These are phyloP conservation scores for Trichoderma lentiforme DNA, from an alignment of 2,329 filamentous ascomycete species.

Conservation along the genomic window DNA sequence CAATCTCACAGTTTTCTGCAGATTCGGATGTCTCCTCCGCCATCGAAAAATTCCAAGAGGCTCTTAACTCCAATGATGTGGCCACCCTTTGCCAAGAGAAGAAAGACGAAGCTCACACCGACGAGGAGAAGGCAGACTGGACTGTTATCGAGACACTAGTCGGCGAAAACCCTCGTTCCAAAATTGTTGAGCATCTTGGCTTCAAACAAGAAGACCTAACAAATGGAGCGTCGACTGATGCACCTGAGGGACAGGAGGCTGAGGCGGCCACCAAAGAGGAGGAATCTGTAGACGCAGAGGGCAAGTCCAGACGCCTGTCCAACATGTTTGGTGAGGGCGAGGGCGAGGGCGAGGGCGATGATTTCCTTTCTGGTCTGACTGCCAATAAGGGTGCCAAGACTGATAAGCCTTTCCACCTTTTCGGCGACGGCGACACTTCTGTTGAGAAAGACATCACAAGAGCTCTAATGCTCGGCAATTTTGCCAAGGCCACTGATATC, in stretches of 20 bases:
- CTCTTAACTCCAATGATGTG: slow-evolving; percentile 74
- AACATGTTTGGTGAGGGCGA: slow-evolving; percentile 73
- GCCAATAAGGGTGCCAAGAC: slow-evolving; percentile 90
- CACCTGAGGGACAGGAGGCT: slow-evolving; percentile 26
- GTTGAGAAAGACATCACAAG: slow-evolving; percentile 85
- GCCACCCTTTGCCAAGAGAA: slow-evolving; percentile 75
- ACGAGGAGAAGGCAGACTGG: slow-evolving; percentile 96
- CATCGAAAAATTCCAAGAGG: slow-evolving; percentile 82
- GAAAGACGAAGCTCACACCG: slow-evolving; percentile 69
- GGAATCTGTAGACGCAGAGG: slow-evolving; percentile 30
- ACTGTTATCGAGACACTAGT: slow-evolving; percentile 87
- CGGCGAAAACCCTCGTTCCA: slow-evolving; percentile 77
- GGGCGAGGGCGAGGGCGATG: slow-evolving; percentile 71
- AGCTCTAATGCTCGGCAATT: slow-evolving; percentile 84
- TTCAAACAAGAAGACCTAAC: slow-evolving; percentile 62
- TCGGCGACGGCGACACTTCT: slow-evolving; percentile 76
- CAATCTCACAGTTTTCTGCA: slow-evolving; percentile 82
- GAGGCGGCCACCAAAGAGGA: slow-evolving; percentile 34
- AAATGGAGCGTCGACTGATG: slow-evolving; percentile 45
- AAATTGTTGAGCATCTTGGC: slow-evolving; percentile 86
- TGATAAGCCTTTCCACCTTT: slow-evolving; percentile 89
- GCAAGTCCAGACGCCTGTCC: slow-evolving; percentile 61
- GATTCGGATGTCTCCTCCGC: slow-evolving; percentile 81
- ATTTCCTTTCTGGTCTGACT: slow-evolving; percentile 80
- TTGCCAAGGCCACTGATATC: slow-evolving; percentile 83